phyloP scores from a whole-genome alignment of 2,329 filamentous ascomycete species.

The Sporothrix pallida region DNA sequence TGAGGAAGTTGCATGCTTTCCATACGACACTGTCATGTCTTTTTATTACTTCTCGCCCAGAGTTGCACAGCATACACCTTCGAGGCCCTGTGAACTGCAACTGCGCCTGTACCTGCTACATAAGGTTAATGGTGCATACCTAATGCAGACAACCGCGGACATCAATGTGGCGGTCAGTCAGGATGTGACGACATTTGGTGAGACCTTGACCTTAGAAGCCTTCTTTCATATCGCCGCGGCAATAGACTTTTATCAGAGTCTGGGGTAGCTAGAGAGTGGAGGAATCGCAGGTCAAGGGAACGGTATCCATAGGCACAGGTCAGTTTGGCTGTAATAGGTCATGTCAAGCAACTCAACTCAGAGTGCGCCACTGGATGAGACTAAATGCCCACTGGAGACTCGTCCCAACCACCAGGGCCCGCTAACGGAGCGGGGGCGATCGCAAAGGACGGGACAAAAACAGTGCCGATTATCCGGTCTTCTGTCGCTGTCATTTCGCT shows the following conservation, averaged over 20 bases:
- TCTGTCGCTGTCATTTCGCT: not conserved
- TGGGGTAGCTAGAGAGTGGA: not conserved
- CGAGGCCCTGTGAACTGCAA: too few species aligned
- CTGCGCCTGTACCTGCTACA: too few species aligned
- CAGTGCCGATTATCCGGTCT: conserved; percentile 21
- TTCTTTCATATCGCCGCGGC: not conserved
- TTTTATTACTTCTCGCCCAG: not conserved
- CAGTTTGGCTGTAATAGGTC: not conserved
- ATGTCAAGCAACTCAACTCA: not conserved
- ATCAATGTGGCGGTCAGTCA: not conserved
- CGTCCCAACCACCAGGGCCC: not conserved
- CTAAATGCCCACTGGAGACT: not conserved
- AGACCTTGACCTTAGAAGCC: too few species aligned
- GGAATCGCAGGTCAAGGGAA: not conserved
- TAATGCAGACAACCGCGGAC: not conserved
- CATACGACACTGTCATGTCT: not conserved
- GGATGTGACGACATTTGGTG: too few species aligned
- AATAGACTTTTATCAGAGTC: not conserved
- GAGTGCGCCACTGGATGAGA: not conserved
- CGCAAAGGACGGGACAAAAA: conserved; percentile 16
- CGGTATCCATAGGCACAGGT: not conserved
- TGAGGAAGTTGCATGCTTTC: not conserved
- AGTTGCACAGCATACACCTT: not conserved
- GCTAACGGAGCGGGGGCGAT: conserved; percentile 20
- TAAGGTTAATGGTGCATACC: too few species aligned